phyloP scores from a whole-genome alignment of 352 stramenopile genomes.

The Globisporangium mamillatum region DNA sequence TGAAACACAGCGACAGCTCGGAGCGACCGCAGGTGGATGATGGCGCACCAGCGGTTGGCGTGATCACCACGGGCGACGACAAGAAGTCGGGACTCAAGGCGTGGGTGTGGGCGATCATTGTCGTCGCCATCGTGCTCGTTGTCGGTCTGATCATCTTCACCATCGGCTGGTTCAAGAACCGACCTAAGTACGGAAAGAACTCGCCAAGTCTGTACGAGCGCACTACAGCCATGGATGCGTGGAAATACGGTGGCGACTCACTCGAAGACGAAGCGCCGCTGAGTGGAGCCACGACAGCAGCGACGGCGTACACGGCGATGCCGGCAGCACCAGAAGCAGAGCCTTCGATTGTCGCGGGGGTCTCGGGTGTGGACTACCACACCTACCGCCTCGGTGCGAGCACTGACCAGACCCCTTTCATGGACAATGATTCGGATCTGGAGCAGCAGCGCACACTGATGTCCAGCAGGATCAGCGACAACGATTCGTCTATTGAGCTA shows the following conservation, averaged over 20 bases:
- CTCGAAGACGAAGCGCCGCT: conserved; percentile 18
- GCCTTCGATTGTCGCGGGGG: conserved; percentile 40
- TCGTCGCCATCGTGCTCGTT: conserved; percentile 26
- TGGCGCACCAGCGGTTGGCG: background rate
- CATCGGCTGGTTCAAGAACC: conserved; percentile 52
- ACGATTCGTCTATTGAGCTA: conserved; percentile 26
- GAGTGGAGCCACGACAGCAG: conserved; percentile 23
- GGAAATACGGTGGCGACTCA: conserved; percentile 15
- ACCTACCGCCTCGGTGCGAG: conserved; percentile 27
- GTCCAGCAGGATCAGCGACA: conserved; percentile 25
- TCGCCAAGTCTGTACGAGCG: conserved; percentile 23
- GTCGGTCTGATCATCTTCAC: conserved; percentile 35
- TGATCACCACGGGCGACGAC: conserved; percentile 12
- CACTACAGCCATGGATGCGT: conserved; percentile 28
- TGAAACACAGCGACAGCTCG: background rate
- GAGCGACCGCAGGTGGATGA: background rate
- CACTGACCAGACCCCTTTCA: conserved; percentile 24
- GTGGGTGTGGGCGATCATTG: conserved; percentile 41
- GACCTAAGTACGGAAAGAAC: conserved; percentile 27
- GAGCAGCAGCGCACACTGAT: conserved; percentile 9
- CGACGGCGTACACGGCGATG: conserved; percentile 4
- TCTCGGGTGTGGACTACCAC: conserved; percentile 43
- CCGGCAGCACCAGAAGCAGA: conserved; percentile 27
- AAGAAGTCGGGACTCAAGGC: conserved; percentile 20
- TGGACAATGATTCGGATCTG: conserved; percentile 35